A percentile compares a stretch with the other conserved stretches of the same genome.
Conservation (phyloP, 148 eudicot species). For the Rhododendron simsii region DNA sequence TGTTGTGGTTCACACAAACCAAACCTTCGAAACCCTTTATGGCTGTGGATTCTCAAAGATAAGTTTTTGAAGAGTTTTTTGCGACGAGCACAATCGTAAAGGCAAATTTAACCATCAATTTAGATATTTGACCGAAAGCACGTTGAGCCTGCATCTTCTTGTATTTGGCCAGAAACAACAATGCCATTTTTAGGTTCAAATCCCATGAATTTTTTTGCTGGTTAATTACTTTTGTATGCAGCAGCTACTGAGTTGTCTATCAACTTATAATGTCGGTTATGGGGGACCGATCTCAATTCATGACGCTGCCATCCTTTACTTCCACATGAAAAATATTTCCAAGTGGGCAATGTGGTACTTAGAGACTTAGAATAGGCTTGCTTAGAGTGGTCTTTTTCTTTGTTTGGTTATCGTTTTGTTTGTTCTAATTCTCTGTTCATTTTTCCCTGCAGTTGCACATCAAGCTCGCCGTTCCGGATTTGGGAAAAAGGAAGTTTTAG, state of each 20-base stretch:
- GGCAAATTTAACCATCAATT: too few relatives aligned
- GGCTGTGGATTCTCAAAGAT: not conserved
- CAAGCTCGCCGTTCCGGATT: too few relatives aligned
- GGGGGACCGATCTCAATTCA: not conserved
- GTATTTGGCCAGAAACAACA: not conserved
- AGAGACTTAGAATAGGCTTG: not conserved
- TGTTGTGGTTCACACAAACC: not conserved
- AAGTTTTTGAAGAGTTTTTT: too few relatives aligned
- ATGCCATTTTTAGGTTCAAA: not conserved
- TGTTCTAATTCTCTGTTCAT: not conserved
- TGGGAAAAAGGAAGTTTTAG: too few relatives aligned
- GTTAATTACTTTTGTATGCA: not conserved
- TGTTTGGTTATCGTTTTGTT: not conserved
- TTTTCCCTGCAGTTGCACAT: not conserved
- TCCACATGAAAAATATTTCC: not conserved
- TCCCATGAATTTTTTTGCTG: not conserved
- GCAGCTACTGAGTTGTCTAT: not conserved
- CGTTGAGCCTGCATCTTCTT: not conserved
- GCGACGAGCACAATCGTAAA: too few relatives aligned
- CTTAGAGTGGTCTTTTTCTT: not conserved
- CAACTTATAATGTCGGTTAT: too few relatives aligned
- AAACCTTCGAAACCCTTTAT: not conserved
- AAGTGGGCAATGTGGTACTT: not conserved
- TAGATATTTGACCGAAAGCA: too few relatives aligned
- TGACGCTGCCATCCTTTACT: not conserved